Evolutionary conservation across 306 rosid species (phyloP).

Genomic region (Pachyrhizus erosus): DNA sequence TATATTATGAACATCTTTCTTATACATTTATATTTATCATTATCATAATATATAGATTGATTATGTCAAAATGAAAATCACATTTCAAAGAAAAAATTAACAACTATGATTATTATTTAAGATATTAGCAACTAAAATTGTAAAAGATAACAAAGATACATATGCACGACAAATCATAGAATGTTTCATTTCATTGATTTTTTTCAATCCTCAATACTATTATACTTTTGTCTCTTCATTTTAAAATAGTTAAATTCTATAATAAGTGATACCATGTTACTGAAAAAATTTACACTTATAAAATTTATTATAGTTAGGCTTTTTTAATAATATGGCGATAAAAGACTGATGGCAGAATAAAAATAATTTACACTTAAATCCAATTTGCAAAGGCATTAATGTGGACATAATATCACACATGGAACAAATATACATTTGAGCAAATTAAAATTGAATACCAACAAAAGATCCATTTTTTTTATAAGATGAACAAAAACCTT

Average conservation of each 20-base stretch:
- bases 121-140: too few species aligned
- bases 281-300: neutral
- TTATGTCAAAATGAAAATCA: neutral
- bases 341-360: neutral
- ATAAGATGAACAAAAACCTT: conserved; percentile 31
- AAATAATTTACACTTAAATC: neutral
- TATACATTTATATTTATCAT: too few species aligned
- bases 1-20: too few species aligned
- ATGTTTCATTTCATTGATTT: neutral
- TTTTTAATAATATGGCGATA: conserved; percentile 17
- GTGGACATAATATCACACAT: conserved; percentile 32
- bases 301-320: neutral
- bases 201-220: neutral
- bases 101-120: too few species aligned
- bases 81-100: neutral
- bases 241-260: neutral
- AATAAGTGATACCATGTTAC: neutral
- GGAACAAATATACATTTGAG: conserved; percentile 46
- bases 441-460: conserved; percentile 42
- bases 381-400: conserved; percentile 32
- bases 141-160: neutral
- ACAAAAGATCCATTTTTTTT: conserved; percentile 16
- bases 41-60: neutral
- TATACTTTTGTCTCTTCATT: neutral
- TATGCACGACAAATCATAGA: neutral